Conservation (phyloP, 2,329 filamentous ascomycete genomes). For the Alternaria sp. region DNA sequence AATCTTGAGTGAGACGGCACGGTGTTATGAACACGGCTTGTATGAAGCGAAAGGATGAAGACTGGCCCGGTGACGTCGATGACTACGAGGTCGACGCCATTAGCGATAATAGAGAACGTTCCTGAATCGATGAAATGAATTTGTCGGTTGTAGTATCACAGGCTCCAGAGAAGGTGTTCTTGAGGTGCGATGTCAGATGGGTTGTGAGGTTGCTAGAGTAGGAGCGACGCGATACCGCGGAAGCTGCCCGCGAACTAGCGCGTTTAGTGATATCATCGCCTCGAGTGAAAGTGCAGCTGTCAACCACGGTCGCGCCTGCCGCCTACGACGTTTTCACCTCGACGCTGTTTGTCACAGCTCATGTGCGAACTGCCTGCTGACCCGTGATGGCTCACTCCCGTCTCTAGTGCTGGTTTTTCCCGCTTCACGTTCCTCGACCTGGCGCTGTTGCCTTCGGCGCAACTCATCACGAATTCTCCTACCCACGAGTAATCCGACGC, state of each 20-base stretch:
- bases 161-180: background rate
- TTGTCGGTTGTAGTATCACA: background rate
- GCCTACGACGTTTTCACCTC: background rate
- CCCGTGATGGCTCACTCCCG: background rate
- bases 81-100: background rate
- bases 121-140: background rate
- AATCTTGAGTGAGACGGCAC: background rate
- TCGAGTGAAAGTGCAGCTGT: slow-evolving; percentile 1
- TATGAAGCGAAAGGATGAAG: background rate
- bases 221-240: slow-evolving; percentile 6
- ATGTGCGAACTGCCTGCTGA: background rate
- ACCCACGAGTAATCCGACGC: background rate
- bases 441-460: slow-evolving; percentile 24
- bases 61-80: background rate
- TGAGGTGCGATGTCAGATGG: background rate
- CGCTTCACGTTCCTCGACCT: background rate
- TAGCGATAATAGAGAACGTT: background rate
- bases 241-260: slow-evolving; percentile 27
- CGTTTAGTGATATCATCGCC: slow-evolving; percentile 31
- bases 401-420: background rate
- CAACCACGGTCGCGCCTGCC: background rate
- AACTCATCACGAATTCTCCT: background rate
- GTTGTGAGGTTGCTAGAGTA: background rate
- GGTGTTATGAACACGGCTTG: background rate
- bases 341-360: background rate